Evolutionary conservation across 2,329 filamentous ascomycete species (phyloP).

Genomic region (Dothiorella sarmentorum): DNA sequence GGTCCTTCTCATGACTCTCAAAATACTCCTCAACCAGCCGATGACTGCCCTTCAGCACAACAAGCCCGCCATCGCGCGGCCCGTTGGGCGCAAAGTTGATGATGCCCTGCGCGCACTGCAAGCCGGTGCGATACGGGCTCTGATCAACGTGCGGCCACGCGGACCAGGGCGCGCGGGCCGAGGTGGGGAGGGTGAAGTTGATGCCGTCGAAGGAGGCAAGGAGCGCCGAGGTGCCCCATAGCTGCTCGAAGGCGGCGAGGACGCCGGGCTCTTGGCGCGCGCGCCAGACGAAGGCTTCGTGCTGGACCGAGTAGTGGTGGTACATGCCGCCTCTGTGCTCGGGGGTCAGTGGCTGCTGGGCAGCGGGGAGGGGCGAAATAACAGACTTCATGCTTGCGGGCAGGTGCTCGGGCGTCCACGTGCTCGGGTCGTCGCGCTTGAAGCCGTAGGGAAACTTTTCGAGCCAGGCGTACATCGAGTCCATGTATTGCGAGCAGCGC

Average conservation of each 20-base stretch:
- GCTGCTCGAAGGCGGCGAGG: conserved; percentile 40
- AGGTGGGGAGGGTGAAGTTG: conserved; percentile 44
- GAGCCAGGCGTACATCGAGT: conserved; percentile 32
- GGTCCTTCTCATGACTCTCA: conserved; percentile 20
- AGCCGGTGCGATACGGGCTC: conserved; percentile 40
- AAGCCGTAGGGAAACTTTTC: conserved; percentile 30
- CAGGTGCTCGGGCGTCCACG: conserved; percentile 45
- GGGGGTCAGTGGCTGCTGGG: conserved; percentile 25
- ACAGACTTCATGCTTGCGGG: conserved; percentile 29
- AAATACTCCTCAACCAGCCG: conserved; percentile 47
- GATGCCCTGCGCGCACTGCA: conserved; percentile 43
- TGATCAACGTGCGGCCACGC: conserved; percentile 49
- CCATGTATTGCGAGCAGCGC: conserved; percentile 38
- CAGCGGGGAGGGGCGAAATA: not conserved
- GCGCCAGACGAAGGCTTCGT: conserved; percentile 47
- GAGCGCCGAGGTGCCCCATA: conserved; percentile 39
- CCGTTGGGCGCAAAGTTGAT: conserved; percentile 46
- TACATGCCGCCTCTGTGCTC: conserved; percentile 46
- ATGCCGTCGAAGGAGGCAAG: conserved; percentile 35
- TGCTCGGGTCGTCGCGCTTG: conserved; percentile 32
- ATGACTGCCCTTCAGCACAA: conserved; percentile 44
- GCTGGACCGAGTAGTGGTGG: conserved; percentile 36
- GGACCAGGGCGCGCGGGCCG: conserved; percentile 37
- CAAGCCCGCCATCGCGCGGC: conserved; percentile 46
- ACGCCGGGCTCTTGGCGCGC: conserved; percentile 41